Base-by-base conservation (phyloP, 2,329 filamentous ascomycete species). In the Ophiognomonia clavigignenti-juglandacearum region DNA sequence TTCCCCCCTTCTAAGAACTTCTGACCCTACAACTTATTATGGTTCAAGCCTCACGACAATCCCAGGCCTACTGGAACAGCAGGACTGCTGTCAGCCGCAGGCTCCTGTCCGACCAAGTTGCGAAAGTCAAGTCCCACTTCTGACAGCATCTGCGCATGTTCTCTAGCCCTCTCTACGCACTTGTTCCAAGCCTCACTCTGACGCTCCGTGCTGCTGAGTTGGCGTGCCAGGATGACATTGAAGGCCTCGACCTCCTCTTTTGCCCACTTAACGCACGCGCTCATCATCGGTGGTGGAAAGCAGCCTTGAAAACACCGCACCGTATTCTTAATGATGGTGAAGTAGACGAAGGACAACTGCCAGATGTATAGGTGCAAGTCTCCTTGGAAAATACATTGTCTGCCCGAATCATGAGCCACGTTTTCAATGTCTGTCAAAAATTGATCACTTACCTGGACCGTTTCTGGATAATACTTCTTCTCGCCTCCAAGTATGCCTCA, bases 211-310 rank as follows among this genome's bases (percentile, higher is more conserved):
- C 87, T 90, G 67, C 89, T 95, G 52, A 98, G 72, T 67, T 97
- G 93, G 50, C 92, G 76, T 29, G 78, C 81, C 31, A 98, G 73
- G 42, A 93, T 82, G 38, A 75, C 76, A 59, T 96, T 97, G 72
- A 97, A 97, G 2, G 83, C 83, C 57, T 96, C 91, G 2, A 97
- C 82, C 62, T 95, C 84, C 57, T 93, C 86, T 66, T 96, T 97
- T n/a, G 90, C 91, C 93, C 93, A 98, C 62, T 92, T 95, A 58
- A 98, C 92, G 58, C 90, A 95, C 0, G 91, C 90, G 59, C 89
- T 95, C 78, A 93, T 95, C 72, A 93, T 88, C 13, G 83, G 75
- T 22, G 88, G 78, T 10, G 90, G 85, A 62, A 97, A 97, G 63
- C 89, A 95, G 44, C 74, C 72, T 61, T 95, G 89, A 66, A 93